phyloP scores from a whole-genome alignment of 257 asterid genomes.

The Lithospermum erythrorhizon region DNA sequence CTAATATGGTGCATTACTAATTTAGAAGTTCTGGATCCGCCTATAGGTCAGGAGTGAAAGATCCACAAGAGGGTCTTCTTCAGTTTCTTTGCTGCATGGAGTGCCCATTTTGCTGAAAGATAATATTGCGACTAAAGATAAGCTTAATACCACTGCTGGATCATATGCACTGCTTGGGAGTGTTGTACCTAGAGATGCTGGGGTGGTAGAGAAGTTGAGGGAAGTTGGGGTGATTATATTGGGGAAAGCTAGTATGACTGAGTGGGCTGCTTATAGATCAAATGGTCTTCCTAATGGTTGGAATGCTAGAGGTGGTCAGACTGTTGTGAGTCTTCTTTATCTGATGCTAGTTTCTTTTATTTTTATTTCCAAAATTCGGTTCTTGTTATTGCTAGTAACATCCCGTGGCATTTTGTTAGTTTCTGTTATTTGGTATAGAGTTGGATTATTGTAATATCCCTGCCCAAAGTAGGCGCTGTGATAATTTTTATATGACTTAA shows the following conservation, averaged over 20 bases:
- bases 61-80: background rate
- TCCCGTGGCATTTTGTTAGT: too few relatives aligned
- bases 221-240: conserved; percentile 56
- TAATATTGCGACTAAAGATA: conserved; percentile 44
- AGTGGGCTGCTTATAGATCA: conserved; percentile 53
- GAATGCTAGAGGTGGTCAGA: conserved; percentile 66
- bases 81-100: conserved; percentile 28
- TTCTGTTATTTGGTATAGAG: too few relatives aligned
- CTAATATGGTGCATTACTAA: too few relatives aligned
- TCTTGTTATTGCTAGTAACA: too few relatives aligned
- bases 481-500: too few relatives aligned
- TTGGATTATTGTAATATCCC: too few relatives aligned
- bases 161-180: conserved; percentile 55
- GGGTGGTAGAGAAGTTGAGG: conserved; percentile 54
- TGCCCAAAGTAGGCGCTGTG: too few relatives aligned
- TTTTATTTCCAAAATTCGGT: too few relatives aligned
- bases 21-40: too few relatives aligned
- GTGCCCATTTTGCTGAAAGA: conserved; percentile 81
- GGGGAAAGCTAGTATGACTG: conserved; percentile 72
- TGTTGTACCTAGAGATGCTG: conserved; percentile 48
- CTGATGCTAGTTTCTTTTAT: background rate
- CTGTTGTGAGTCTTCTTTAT: conserved; percentile 33
- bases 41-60: background rate
- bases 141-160: conserved; percentile 58
- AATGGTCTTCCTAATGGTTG: conserved; percentile 44